phyloP scores from a whole-genome alignment of 2,329 filamentous ascomycete genomes.

The Coleophoma crateriformis region DNA sequence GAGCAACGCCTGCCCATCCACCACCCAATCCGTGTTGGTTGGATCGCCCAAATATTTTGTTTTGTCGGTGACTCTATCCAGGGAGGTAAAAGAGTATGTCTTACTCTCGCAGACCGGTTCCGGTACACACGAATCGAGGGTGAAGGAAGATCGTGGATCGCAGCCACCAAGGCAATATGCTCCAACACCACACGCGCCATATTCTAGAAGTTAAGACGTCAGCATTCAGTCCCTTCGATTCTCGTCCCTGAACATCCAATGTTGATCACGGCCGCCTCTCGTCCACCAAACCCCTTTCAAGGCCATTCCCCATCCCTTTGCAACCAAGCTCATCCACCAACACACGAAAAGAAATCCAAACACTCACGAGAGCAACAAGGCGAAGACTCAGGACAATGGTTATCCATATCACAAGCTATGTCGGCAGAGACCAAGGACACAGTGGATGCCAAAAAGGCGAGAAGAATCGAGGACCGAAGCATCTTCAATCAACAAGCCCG shows the following conservation, averaged over 20 bases:
- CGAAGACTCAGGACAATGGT: constrained; percentile 64
- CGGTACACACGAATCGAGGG: constrained; percentile 79
- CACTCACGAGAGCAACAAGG: constrained; percentile 75
- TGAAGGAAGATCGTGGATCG: constrained; percentile 79
- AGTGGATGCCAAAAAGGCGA: constrained; percentile 15
- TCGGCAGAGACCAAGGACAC: constrained; percentile 16
- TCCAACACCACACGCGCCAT: constrained; percentile 87
- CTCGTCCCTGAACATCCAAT: too few species aligned
- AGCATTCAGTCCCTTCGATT: constrained; percentile 1
- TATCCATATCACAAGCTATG: constrained; percentile 37
- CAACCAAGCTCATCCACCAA: background rate
- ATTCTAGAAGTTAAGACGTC: constrained; percentile 51
- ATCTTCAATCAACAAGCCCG: constrained; percentile 16
- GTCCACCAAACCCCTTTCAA: too few species aligned
- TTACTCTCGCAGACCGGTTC: constrained; percentile 74
- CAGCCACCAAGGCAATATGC: constrained; percentile 96
- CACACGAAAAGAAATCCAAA: background rate
- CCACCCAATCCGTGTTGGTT: constrained; percentile 78
- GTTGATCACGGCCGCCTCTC: too few species aligned
- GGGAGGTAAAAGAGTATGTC: constrained; percentile 66
- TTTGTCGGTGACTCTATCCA: constrained; percentile 66
- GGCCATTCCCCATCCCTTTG: background rate
- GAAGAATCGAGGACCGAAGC: constrained; percentile 20
- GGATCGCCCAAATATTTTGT: constrained; percentile 83
- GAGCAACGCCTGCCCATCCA: constrained; percentile 67